A percentile compares a stretch with the other conserved stretches of the same genome.
These are phyloP conservation scores for Phoenix dactylifera DNA, from an alignment of 176 grass and related monocot genomes.

Conservation along the genomic window DNA sequence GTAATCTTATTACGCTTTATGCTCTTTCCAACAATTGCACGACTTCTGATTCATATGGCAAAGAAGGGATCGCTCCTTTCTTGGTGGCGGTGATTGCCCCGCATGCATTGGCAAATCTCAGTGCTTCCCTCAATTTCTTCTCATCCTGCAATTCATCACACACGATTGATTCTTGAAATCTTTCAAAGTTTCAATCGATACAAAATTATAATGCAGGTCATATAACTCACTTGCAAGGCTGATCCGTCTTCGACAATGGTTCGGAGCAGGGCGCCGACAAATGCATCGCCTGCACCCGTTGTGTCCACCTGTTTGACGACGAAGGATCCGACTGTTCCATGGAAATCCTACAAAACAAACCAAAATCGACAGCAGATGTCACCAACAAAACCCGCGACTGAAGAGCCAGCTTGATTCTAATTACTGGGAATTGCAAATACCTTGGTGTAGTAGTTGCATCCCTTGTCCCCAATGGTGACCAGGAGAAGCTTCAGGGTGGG, in stretches of 20 bases:
- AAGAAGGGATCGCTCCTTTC: slow-evolving; percentile 15
- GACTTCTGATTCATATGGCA: slow-evolving; percentile 9
- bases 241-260: not conserved
- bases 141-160: slow-evolving; percentile 9
- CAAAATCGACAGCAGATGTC: not conserved
- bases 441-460: slow-evolving; percentile 14
- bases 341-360: not conserved
- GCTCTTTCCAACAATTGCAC: not conserved
- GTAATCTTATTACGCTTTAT: not conserved
- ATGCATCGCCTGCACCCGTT: slow-evolving; percentile 4
- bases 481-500: slow-evolving; percentile 1
- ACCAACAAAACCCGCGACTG: too few relatives aligned
- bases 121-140: slow-evolving; percentile 10
- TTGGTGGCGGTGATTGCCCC: slow-evolving; percentile 8
- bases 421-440: not conserved
- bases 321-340: slow-evolving; percentile 3
- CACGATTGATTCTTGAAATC: not conserved
- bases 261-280: not conserved
- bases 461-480: slow-evolving; percentile 3
- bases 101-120: slow-evolving; percentile 9
- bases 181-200: not conserved
- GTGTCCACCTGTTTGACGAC: slow-evolving; percentile 7
- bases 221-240: not conserved
- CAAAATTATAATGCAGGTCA: not conserved
- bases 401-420: too few relatives aligned